phyloP scores from a whole-genome alignment of 2,329 filamentous ascomycete species.

The Monilinia fructigena region DNA sequence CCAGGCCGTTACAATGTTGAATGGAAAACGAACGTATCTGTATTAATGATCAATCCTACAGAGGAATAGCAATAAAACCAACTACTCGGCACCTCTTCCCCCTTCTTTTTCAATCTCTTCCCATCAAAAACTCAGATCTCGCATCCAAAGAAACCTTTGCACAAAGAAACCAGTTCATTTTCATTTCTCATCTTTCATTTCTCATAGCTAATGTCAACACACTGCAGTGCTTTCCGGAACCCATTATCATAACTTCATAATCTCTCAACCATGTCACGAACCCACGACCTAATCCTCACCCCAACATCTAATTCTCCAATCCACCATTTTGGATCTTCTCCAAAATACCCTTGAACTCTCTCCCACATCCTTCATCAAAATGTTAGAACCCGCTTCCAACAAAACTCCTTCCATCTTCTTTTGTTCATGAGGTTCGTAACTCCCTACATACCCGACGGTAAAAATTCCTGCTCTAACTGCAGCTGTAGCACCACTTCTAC shows the following conservation, averaged over 20 bases:
- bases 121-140: no score
- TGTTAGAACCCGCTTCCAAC: slow-evolving; percentile 58
- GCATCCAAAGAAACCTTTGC: not conserved
- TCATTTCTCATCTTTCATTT: not conserved
- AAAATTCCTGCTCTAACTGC: slow-evolving; percentile 75
- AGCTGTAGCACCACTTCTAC: slow-evolving; percentile 78
- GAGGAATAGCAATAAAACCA: no score
- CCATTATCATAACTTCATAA: no score
- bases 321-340: slow-evolving; percentile 31
- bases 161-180: not conserved
- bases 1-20: no score
- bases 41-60: no score
- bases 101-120: no score
- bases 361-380: slow-evolving; percentile 62
- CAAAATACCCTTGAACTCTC: slow-evolving; percentile 47
- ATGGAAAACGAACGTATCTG: no score
- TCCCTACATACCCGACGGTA: slow-evolving; percentile 81
- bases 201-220: not conserved
- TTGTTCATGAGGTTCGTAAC: slow-evolving; percentile 62
- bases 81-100: no score
- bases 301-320: slow-evolving; percentile 19
- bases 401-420: slow-evolving; percentile 55
- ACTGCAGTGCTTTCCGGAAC: no score
- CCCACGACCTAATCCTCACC: not conserved
- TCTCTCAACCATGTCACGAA: not conserved